Conservation (phyloP, 345 rosid species). For the thale cress (Arabidopsis thaliana) region TAIR10.1 NC_003070.9:10419501-10420000, state of each 20-base stretch:
- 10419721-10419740: constrained; percentile 38
- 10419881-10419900: not conserved
- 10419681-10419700: constrained; percentile 51
- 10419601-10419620: constrained; percentile 46
- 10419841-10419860: not conserved
- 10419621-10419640: constrained; percentile 50
- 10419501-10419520: not conserved
- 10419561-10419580: constrained; percentile 45
- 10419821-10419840: not conserved
- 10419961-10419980: constrained; percentile 5
- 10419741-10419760: constrained; percentile 10
- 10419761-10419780: constrained; percentile 8
- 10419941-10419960: constrained; percentile 1
- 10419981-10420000: constrained; percentile 16
- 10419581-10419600: constrained; percentile 52
- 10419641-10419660: constrained; percentile 44
- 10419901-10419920: not conserved
- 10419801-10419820: not conserved
- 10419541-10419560: constrained; percentile 63
- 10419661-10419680: constrained; percentile 56
- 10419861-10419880: not conserved
- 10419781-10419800: not conserved
- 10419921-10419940: not conserved
- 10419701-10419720: constrained; percentile 58
- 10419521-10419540: constrained; percentile 30